Base-by-base conservation (phyloP, 2,329 filamentous ascomycete genomes). In the Nemania sp. region DNA sequence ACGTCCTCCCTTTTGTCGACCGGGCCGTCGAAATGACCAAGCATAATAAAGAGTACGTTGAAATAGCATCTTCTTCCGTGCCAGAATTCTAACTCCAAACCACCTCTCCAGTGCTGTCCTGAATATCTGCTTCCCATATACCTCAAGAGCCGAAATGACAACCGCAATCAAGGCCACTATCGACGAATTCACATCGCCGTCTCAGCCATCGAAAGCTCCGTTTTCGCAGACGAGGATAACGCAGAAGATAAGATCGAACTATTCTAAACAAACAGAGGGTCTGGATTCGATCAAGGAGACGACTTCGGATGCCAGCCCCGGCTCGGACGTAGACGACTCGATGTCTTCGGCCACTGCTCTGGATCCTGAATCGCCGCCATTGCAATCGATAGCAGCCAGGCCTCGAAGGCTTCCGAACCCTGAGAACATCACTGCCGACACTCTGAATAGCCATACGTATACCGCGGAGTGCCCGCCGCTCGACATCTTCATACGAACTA, bases 101-200 rank as follows among this genome's bases (percentile, higher is more conserved):
- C n/a, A n/a, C n/a, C n/a, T n/a, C 24, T 17, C 3, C 33, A 84
- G 81, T 50, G 75, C 78, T 22, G 73, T 82, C 24, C 77, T 99
- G 46, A 99, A 99, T 69, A 91, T 99, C 59, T 99, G 94, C 77
- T 97, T 97, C 67, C 94, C 94, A 0, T 99, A 99, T 68, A 97
- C 94, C 0, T 96, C 92, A 4, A 83, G 94, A 60, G 91, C 96
- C 66, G 94, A 99, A 70, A 97, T 99, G 62, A 95, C 93, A 0
- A 86, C 89, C 3, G 90, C 93, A 5, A 90, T 99, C 61, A 87
- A 90, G 59, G 84, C 86, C 36, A 97, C 93, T 0, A 92, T 99
- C 7, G 80, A 89, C 53, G 90, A 96, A 55, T 97, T 91, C 72
- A 89, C 89, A 55, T 86, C 82, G 46, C 89, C 91, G 5, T 78